Conservation (phyloP, 345 rosid genomes). For the Camelina neglecta region DNA sequence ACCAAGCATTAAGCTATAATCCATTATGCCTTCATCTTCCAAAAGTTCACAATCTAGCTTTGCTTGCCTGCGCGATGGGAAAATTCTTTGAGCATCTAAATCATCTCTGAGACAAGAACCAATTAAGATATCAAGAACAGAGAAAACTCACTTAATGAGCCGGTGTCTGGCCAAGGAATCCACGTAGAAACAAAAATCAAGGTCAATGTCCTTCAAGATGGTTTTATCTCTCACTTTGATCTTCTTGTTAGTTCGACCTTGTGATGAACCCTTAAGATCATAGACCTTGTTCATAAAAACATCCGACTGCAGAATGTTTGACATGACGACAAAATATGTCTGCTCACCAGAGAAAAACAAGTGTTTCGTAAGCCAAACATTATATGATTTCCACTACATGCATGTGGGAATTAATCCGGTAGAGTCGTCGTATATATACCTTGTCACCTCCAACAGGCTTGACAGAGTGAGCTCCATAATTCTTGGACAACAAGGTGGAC, state of each 20-base stretch:
- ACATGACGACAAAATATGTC: constrained; percentile 64
- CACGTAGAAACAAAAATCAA: constrained; percentile 58
- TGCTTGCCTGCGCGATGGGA: constrained; percentile 52
- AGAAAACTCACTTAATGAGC: constrained; percentile 50
- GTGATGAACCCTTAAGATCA: constrained; percentile 65
- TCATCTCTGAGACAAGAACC: constrained; percentile 28
- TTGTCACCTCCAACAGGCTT: constrained; percentile 57
- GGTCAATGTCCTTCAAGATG: constrained; percentile 54
- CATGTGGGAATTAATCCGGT: neutral
- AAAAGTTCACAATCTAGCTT: constrained; percentile 62
- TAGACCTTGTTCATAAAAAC: constrained; percentile 47
- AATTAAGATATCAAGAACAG: constrained; percentile 20
- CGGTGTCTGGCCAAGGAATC: constrained; percentile 50
- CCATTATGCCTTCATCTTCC: constrained; percentile 61
- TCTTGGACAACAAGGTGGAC: constrained; percentile 46
- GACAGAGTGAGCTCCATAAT: constrained; percentile 60
- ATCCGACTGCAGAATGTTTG: constrained; percentile 48
- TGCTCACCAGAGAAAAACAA: constrained; percentile 27
- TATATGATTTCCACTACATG: neutral
- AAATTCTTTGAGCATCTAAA: neutral
- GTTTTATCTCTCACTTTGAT: constrained; percentile 49
- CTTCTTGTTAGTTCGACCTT: constrained; percentile 52
- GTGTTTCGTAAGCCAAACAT: neutral
- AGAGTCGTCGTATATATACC: constrained; percentile 39
- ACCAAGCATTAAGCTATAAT: constrained; percentile 61